A percentile compares a stretch with the other conserved stretches of the same genome.
Conservation (phyloP, 75 land plant genomes). For the Ceratopteris richardii region DNA sequence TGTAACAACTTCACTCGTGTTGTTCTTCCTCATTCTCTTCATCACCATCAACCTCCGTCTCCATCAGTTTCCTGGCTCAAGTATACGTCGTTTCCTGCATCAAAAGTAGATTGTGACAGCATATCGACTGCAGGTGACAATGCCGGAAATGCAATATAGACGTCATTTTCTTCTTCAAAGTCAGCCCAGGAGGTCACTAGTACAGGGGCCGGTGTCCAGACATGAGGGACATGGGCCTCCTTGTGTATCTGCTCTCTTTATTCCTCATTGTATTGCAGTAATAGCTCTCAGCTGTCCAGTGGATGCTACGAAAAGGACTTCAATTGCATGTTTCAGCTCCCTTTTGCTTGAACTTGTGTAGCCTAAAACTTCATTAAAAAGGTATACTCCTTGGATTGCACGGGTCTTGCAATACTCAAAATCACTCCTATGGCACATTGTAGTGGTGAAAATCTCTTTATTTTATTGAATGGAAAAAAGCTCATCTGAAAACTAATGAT, state of each 20-base stretch:
- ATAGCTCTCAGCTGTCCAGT: no score
- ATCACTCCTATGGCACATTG: no score
- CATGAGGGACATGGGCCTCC: conserved; percentile 33
- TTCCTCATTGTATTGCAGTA: no score
- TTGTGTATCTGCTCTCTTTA: conserved; percentile 43
- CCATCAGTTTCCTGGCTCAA: conserved; percentile 68
- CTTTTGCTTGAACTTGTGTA: no score
- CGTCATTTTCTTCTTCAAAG: conserved; percentile 85
- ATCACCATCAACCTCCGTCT: conserved; percentile 79
- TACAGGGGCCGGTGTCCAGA: conserved; percentile 82
- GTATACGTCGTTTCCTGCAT: conserved; percentile 9
- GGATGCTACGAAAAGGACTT: no score
- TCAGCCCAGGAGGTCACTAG: conserved; percentile 85
- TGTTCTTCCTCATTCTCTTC: conserved; percentile 71
- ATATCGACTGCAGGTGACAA: conserved; percentile 32
- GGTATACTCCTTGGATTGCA: no score
- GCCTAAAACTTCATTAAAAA: no score
- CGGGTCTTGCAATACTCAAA: no score
- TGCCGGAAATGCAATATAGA: conserved; percentile 63
- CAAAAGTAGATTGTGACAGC: conserved; percentile 1
- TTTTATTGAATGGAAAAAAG: no score
- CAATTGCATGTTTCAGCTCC: no score
- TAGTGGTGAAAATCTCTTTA: no score
- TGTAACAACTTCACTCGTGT: conserved; percentile 41
- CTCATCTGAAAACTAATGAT: no score